These are phyloP conservation scores for Diplogelasinospora grovesii DNA, from an alignment of 495 filamentous ascomycete genomes.

Conservation along the genomic window DNA sequence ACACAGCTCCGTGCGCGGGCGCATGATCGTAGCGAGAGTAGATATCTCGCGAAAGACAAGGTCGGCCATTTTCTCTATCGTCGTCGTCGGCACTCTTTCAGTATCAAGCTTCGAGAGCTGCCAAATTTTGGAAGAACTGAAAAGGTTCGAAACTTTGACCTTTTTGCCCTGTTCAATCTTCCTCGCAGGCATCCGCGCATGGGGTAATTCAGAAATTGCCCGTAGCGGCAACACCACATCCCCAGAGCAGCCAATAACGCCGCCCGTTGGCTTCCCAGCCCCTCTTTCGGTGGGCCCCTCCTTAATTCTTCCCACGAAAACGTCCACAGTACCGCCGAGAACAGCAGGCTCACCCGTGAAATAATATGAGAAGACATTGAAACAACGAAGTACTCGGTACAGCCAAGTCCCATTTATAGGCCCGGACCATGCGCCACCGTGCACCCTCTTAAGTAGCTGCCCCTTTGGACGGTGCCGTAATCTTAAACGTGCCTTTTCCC, in stretches of 20 bases:
- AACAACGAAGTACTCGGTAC: constrained; percentile 18
- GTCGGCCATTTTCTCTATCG: no score
- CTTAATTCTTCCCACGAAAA: constrained; percentile 12
- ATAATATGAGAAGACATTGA: no score
- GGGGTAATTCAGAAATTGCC: constrained; percentile 10
- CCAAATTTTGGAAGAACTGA: no score
- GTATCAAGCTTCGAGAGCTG: no score
- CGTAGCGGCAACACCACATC: constrained; percentile 11
- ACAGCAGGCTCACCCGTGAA: no score
- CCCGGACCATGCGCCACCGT: constrained; percentile 22
- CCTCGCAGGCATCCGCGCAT: constrained; percentile 1
- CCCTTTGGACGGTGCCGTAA: constrained; percentile 17
- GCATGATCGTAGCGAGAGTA: no score
- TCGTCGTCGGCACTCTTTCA: no score
- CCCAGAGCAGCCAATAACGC: constrained; percentile 8
- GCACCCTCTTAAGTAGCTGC: constrained; percentile 14
- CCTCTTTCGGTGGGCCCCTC: constrained; percentile 6
- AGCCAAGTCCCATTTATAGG: constrained; percentile 12
- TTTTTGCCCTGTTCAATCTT: no score
- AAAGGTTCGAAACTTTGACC: no score
- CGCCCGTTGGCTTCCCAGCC: not conserved
- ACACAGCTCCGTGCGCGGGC: no score
- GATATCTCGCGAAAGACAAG: no score
- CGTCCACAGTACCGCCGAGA: no score
- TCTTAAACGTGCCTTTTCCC: constrained; percentile 6